Base-by-base conservation (phyloP, 106 monocot species). In the Ottelia alismoides region DNA sequence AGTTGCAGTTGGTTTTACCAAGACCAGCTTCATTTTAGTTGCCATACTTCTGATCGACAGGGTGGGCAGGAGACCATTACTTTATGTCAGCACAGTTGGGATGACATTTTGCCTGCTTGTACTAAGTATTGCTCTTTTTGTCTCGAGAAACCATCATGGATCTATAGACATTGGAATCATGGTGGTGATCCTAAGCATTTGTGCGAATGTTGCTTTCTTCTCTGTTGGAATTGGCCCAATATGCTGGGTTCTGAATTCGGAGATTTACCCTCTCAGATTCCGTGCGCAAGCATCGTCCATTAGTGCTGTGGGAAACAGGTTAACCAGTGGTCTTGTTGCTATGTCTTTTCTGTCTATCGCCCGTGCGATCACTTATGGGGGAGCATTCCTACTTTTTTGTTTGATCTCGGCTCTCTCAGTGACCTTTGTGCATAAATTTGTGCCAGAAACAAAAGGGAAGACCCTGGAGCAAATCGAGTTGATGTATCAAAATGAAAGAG, bases 401-500 rank as follows among this genome's bases (percentile, higher is more conserved):
- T 23, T 47, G 1, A 20, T 82, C 7, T 85, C 96, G 1, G 74
- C 79, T 45, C 28, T 90, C 1, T 85, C 96, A 2, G 74, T 98
- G 6, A 58, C 43, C 17, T 98, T 98, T 61, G 82, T 85, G 0
- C 68, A 79, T 55, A 57, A 7, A 2, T 77, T 22, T 48, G 96
- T 98, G 31, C 90, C 85, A 7, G 96, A 98, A 55, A 98, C 96
- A 6, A 98, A 82, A 63, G 96, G 96, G 11, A 98, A 89, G 31
- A 61, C 79, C 2, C 56, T 98, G 63, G 96, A 98, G 55, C 58
- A 98, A 62, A 98, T 98, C 22, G 85, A 85, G 70, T 30, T 63
- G 52, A 26, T 98, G 57, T 85, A 81, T 70, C 78, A 81, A 32
- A 50, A 45, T 40, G 70, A 57, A 27, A 58, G 40, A 17, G 79